phyloP scores from a whole-genome alignment of 352 stramenopile genomes.

The Blastocystis sp. region DNA sequence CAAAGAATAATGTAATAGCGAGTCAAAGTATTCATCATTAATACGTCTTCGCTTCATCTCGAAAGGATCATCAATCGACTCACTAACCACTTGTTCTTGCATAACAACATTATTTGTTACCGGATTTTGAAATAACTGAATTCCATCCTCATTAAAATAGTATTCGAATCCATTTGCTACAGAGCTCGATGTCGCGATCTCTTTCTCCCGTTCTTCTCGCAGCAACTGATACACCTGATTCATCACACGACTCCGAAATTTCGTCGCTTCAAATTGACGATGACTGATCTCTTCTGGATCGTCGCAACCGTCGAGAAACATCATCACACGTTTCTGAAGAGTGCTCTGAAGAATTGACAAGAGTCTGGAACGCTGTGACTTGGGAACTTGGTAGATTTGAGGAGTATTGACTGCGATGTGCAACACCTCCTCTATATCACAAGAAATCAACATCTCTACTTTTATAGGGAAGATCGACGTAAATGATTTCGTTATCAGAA shows the following conservation, averaged over 20 bases:
- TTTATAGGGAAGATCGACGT: constrained; percentile 28
- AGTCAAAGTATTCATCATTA: constrained; percentile 22
- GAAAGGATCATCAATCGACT: background rate
- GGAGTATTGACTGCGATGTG: constrained; percentile 53
- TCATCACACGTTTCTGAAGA: constrained; percentile 5
- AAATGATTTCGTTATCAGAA: constrained; percentile 16
- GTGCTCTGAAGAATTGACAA: background rate
- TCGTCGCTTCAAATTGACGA: constrained; percentile 14
- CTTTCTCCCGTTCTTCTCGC: background rate
- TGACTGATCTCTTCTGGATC: constrained; percentile 22
- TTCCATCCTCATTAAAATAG: background rate
- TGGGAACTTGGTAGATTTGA: constrained; percentile 15
- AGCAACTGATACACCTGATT: background rate
- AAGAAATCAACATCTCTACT: background rate
- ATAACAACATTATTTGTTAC: background rate
- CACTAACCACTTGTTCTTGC: background rate
- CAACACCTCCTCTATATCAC: background rate
- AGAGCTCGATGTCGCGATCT: background rate
- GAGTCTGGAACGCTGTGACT: background rate
- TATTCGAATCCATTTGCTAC: constrained; percentile 47
- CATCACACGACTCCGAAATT: constrained; percentile 1
- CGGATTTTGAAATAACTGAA: background rate
- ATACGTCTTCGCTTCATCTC: background rate
- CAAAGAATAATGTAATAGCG: background rate
- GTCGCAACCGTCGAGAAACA: background rate